Conservation (phyloP, 1,284 basidiomycete genomes). For the Ganoderma sp. region DNA sequence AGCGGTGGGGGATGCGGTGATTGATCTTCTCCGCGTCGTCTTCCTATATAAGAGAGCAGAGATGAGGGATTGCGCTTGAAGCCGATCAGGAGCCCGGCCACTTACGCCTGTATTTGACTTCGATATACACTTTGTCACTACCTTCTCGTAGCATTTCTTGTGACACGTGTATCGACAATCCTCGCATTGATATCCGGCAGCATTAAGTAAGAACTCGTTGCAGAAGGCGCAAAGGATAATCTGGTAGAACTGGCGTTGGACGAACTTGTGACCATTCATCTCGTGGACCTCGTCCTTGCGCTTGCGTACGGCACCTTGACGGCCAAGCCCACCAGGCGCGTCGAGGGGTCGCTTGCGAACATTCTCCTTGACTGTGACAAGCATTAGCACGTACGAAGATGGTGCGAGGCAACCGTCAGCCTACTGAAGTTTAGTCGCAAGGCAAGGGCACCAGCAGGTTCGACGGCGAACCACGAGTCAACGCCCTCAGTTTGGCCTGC, state of each 20-base stretch:
- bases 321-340: slow-evolving; percentile 87
- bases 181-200: slow-evolving; percentile 97
- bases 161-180: slow-evolving; percentile 99
- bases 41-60: slow-evolving; percentile 58
- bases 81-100: slow-evolving; percentile 30
- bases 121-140: slow-evolving; percentile 99
- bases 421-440: slow-evolving; percentile 89
- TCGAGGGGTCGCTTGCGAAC: slow-evolving; percentile 95
- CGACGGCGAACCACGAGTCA: slow-evolving; percentile 97
- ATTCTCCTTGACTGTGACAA: slow-evolving; percentile 86
- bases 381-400: slow-evolving; percentile 29
- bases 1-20: slow-evolving; percentile 98
- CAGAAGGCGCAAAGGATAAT: slow-evolving; percentile 98
- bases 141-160: slow-evolving; percentile 99
- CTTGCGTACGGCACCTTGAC: slow-evolving; percentile 97
- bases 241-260: slow-evolving; percentile 98
- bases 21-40: slow-evolving; percentile 99
- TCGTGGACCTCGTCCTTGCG: slow-evolving; percentile 98
- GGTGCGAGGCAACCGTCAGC: slow-evolving; percentile 40
- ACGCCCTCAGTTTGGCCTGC: slow-evolving; percentile 73
- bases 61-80: slow-evolving; percentile 17
- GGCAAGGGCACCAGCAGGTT: slow-evolving; percentile 94
- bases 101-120: slow-evolving; percentile 93
- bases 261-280: slow-evolving; percentile 99
- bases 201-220: slow-evolving; percentile 96